Percentiles rank a stretch among this genome's conserved stretches.
These are phyloP conservation scores for Colletotrichum phormii DNA, from an alignment of 2,329 filamentous ascomycete genomes.

Conservation along the genomic window DNA sequence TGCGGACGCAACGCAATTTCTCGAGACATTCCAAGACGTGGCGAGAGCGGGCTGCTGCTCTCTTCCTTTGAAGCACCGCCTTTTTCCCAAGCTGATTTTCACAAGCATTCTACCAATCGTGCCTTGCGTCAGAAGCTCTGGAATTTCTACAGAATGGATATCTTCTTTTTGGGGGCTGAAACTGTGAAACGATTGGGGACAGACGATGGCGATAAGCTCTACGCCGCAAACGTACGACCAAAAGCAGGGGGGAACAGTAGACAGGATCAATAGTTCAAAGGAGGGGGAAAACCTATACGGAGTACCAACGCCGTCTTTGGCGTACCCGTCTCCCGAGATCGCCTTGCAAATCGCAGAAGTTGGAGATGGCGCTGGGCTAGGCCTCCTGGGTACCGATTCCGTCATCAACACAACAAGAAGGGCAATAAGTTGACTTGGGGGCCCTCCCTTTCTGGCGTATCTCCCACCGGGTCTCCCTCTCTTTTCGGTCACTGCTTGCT, in stretches of 20 bases:
- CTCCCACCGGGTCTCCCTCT: conserved; percentile 1
- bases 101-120: too few species aligned
- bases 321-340: not conserved
- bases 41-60: not conserved
- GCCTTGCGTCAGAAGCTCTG: not conserved
- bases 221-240: not conserved
- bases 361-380: not conserved
- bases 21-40: conserved; percentile 15
- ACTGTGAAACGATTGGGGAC: not conserved
- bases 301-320: not conserved
- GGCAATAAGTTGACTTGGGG: not conserved
- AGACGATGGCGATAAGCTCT: not conserved
- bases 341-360: not conserved
- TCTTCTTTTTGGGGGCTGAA: not conserved
- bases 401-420: conserved; percentile 1
- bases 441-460: not conserved
- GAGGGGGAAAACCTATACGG: not conserved
- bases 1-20: not conserved
- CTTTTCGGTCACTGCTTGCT: not conserved
- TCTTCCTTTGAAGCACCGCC: not conserved
- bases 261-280: not conserved
- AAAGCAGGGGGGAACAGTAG: not conserved
- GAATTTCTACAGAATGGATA: not conserved
- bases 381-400: not conserved
- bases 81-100: too few species aligned